phyloP scores from a whole-genome alignment of 495 filamentous ascomycete genomes.

The Aspergillus nidulans region DNA sequence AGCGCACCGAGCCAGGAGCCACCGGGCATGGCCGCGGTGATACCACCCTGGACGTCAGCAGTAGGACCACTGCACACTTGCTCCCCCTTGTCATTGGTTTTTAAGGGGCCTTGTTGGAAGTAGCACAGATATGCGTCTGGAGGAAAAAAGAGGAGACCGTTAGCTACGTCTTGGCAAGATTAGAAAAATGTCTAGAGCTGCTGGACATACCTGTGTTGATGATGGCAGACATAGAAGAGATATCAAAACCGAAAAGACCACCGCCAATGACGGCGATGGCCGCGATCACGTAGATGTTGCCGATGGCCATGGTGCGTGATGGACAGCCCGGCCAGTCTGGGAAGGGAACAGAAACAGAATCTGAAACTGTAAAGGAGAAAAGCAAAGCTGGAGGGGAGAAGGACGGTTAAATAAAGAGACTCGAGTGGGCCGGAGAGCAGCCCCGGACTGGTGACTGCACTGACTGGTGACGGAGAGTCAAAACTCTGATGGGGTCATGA shows the following conservation, averaged over 20 bases:
- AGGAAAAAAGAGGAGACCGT: too few species aligned
- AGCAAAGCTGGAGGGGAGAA: not conserved
- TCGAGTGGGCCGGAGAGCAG: not conserved
- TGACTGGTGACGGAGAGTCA: not conserved
- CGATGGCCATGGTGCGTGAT: conserved; percentile 29
- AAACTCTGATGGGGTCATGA: not conserved
- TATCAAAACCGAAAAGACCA: conserved; percentile 79
- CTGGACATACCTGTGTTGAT: too few species aligned
- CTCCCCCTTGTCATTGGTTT: conserved; percentile 21
- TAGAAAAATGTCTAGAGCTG: too few species aligned
- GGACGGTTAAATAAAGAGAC: not conserved
- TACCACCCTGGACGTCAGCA: conserved; percentile 52
- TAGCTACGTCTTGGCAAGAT: too few species aligned
- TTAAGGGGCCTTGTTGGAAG: conserved; percentile 49
- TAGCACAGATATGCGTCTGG: conserved; percentile 56
- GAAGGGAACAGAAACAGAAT: not conserved
- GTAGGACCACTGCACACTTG: conserved; percentile 42
- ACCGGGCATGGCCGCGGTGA: conserved; percentile 67
- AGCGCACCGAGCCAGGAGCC: conserved; percentile 73
- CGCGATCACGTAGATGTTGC: conserved; percentile 71
- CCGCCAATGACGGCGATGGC: conserved; percentile 74
- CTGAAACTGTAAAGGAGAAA: not conserved
- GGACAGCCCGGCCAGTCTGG: not conserved
- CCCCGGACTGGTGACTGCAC: not conserved
- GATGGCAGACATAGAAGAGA: conserved; percentile 77